phyloP scores from a whole-genome alignment of 2,329 filamentous ascomycete genomes.

The Cercospora sojina region DNA sequence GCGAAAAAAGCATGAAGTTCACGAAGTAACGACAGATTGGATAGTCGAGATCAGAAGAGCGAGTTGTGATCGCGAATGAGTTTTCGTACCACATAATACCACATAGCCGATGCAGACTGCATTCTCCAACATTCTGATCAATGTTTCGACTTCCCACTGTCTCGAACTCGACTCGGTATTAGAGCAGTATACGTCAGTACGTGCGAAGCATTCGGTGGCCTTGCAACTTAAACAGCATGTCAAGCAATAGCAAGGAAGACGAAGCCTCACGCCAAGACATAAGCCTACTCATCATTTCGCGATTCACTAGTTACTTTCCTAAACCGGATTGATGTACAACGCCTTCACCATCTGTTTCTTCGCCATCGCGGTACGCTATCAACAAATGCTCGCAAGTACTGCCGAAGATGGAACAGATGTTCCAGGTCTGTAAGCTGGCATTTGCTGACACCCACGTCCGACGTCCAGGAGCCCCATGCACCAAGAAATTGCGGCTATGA shows the following conservation, averaged over 20 bases:
- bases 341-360: no score
- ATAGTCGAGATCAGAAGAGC: conserved; percentile 6
- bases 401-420: background rate
- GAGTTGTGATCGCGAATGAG: background rate
- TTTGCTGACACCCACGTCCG: background rate
- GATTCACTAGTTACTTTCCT: background rate
- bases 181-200: background rate
- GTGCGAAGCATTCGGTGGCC: background rate
- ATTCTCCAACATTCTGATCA: background rate
- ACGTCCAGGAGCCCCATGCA: conserved; percentile 6
- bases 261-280: background rate
- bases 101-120: background rate
- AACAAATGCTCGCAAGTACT: background rate
- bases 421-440: background rate
- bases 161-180: background rate
- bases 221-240: background rate
- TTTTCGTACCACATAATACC: background rate
- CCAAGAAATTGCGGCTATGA: background rate
- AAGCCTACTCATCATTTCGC: background rate
- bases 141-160: background rate
- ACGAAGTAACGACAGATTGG: conserved; percentile 8
- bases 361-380: no score
- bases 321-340: no score
- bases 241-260: background rate
- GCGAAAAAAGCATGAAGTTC: background rate